These are phyloP conservation scores for Wallacemonas sp. DNA, from an alignment of 208 protist species.

Conservation along the genomic window DNA sequence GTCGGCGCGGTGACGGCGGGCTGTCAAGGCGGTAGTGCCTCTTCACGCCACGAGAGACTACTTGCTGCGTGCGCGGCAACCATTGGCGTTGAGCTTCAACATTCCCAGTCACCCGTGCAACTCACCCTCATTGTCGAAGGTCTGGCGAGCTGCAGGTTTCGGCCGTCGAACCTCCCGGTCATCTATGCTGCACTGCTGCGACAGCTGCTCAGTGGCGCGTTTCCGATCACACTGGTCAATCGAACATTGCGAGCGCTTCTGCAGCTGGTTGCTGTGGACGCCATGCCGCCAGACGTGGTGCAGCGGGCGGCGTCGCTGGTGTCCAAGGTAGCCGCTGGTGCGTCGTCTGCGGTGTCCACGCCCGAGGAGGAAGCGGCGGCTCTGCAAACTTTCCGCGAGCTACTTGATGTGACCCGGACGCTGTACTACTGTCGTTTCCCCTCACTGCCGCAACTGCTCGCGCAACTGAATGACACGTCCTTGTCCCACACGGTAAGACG, in stretches of 20 bases:
- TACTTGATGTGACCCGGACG: neutral
- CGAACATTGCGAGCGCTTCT: constrained; percentile 40
- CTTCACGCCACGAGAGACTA: constrained; percentile 36
- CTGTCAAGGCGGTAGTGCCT: neutral
- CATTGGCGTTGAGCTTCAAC: constrained; percentile 60
- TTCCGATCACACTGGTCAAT: constrained; percentile 25
- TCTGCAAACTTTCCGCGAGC: neutral
- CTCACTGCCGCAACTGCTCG: constrained; percentile 23
- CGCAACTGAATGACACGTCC: neutral
- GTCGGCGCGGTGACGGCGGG: constrained; percentile 24
- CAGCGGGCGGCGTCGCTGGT: constrained; percentile 30
- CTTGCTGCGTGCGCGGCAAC: constrained; percentile 41
- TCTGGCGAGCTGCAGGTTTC: constrained; percentile 51
- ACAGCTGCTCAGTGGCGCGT: constrained; percentile 17
- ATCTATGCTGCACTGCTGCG: constrained; percentile 74
- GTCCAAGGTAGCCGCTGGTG: constrained; percentile 2
- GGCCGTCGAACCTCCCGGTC: constrained; percentile 48
- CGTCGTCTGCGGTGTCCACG: neutral
- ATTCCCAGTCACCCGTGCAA: constrained; percentile 13
- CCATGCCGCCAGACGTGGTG: constrained; percentile 39
- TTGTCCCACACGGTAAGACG: neutral
- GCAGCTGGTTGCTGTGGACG: constrained; percentile 26
- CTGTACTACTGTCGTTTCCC: constrained; percentile 20
- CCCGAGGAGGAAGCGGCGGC: neutral
- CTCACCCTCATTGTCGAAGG: constrained; percentile 58